phyloP scores from a whole-genome alignment of 2,329 filamentous ascomycete genomes.

The Nannizzia gypsea region DNA sequence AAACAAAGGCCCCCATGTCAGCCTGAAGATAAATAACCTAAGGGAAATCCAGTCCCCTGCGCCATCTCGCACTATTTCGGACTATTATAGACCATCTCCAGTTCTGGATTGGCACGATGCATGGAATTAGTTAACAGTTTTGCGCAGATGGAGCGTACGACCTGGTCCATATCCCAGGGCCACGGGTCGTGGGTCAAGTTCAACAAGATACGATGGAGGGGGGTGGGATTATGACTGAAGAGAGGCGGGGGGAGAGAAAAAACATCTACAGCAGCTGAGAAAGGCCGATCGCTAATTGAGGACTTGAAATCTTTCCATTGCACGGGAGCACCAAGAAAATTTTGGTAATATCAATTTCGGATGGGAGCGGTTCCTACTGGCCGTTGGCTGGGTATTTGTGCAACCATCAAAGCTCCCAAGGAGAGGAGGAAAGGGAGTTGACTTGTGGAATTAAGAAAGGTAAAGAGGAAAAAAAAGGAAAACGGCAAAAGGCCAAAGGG shows the following conservation, averaged over 20 bases:
- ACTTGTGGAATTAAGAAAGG: neutral
- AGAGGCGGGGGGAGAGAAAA: neutral
- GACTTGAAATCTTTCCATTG: neutral
- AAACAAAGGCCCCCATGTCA: neutral
- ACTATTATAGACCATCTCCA: neutral
- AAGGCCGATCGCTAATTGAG: neutral
- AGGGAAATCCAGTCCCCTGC: neutral
- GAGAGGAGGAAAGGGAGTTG: neutral
- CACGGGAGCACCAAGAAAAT: neutral
- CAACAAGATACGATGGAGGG: neutral
- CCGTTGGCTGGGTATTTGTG: neutral
- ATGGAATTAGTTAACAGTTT: neutral
- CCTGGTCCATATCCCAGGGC: neutral
- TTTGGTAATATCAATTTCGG: neutral
- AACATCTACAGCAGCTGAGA: neutral
- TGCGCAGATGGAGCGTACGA: neutral
- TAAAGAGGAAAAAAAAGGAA: neutral
- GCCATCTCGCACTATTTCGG: constrained; percentile 1
- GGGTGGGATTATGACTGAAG: neutral
- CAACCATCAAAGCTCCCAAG: neutral
- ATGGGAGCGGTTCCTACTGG: constrained; percentile 2
- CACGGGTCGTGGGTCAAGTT: neutral
- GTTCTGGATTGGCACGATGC: neutral
- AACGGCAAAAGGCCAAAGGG: neutral
- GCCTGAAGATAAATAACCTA: neutral